A percentile compares a stretch with the other conserved stretches of the same genome.
Evolutionary conservation across 1,284 basidiomycete genomes (phyloP).

Genomic region (Austroboletus rostrupii): DNA sequence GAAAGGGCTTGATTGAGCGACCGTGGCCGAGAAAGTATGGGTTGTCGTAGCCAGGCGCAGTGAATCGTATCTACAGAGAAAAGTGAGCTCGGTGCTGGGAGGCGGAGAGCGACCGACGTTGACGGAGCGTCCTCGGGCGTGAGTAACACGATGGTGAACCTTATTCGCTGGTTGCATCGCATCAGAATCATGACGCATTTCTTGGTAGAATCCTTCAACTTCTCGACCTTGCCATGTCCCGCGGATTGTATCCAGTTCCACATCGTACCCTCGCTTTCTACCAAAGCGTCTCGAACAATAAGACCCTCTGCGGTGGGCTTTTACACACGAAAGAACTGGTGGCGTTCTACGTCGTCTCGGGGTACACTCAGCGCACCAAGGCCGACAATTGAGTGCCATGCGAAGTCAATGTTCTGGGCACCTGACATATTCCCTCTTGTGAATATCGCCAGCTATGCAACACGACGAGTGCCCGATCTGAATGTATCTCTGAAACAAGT

Average conservation of each 20-base stretch:
- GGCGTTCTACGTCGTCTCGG: constrained; percentile 80
- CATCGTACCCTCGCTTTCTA: constrained; percentile 73
- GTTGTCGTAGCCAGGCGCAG: constrained; percentile 14
- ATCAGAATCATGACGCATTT: too few relatives aligned
- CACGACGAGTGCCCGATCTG: neutral
- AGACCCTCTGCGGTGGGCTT: constrained; percentile 67
- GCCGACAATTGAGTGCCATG: constrained; percentile 55
- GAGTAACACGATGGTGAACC: too few relatives aligned
- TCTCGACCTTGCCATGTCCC: too few relatives aligned
- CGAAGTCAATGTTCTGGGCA: constrained; percentile 49
- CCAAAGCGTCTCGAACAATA: constrained; percentile 70
- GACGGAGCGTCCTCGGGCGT: neutral
- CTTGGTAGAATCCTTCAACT: too few relatives aligned
- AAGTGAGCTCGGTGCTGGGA: neutral
- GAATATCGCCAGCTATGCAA: constrained; percentile 20
- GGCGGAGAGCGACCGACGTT: neutral
- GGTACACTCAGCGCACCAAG: constrained; percentile 62
- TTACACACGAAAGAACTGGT: constrained; percentile 69
- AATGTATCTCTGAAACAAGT: constrained; percentile 38
- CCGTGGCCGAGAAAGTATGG: constrained; percentile 11
- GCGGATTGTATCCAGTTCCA: too few relatives aligned
- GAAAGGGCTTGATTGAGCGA: constrained; percentile 11
- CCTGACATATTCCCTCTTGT: constrained; percentile 79
- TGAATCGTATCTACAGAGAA: constrained; percentile 3
- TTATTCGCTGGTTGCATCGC: too few relatives aligned